Evolutionary conservation across 192 early-diverging fungal species (phyloP).

Genomic region (Cladochytrium replicatum): DNA sequence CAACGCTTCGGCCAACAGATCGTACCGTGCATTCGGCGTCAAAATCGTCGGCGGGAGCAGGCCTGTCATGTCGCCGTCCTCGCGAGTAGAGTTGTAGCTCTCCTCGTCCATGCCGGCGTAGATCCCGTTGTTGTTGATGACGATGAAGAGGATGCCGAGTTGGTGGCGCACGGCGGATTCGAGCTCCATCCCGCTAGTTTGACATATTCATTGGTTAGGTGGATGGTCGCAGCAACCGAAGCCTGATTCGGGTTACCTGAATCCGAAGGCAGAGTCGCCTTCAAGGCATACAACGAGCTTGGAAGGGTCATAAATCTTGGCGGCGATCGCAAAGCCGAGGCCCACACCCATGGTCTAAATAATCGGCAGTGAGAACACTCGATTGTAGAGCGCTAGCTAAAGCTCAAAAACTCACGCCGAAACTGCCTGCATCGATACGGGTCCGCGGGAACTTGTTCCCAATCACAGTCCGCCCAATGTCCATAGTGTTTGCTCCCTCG

Average conservation of each 20-base stretch:
- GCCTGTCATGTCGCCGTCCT: constrained; percentile 12
- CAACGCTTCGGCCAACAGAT: constrained; percentile 55
- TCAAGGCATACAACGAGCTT: constrained; percentile 55
- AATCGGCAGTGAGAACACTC: no score
- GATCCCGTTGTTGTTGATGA: constrained; percentile 73
- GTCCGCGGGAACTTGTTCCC: constrained; percentile 45
- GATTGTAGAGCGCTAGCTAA: constrained; percentile 46
- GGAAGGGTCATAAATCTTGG: no score
- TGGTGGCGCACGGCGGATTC: constrained; percentile 56
- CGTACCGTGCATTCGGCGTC: constrained; percentile 55
- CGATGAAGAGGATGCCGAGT: constrained; percentile 57
- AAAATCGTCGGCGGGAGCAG: constrained; percentile 56
- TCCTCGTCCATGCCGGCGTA: constrained; percentile 52
- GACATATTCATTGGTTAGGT: no score
- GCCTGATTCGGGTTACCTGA: constrained; percentile 29
- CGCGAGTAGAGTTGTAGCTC: constrained; percentile 32
- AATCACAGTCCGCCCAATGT: constrained; percentile 62
- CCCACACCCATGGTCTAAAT: no score
- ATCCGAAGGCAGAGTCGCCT: constrained; percentile 73
- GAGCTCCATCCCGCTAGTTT: constrained; percentile 61
- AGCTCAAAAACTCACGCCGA: constrained; percentile 59
- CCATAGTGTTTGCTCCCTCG: constrained; percentile 74
- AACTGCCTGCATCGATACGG: constrained; percentile 62
- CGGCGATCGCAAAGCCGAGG: no score
- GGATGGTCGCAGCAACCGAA: no score